Evolutionary conservation across 108 stramenopile species (phyloP).

Genomic region (Stephanodiscus triporus): DNA sequence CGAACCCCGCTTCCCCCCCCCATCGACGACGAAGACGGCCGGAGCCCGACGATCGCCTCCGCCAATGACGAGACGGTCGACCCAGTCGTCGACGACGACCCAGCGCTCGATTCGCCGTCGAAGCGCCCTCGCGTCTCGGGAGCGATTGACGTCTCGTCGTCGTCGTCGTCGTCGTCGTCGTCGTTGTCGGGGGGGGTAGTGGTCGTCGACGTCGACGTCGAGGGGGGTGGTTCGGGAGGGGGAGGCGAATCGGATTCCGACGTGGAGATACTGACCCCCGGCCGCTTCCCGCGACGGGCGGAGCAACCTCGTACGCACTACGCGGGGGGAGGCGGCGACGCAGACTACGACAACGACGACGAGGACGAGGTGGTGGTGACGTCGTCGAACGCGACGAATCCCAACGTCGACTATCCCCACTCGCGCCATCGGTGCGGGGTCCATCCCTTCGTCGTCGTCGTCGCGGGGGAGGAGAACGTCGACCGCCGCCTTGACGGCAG

Average conservation of each 20-base stretch:
- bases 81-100: too few species aligned
- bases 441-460: conserved; percentile 19
- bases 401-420: conserved; percentile 68
- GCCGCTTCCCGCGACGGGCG: background rate
- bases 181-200: background rate
- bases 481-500: background rate
- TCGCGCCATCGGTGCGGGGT: conserved; percentile 55
- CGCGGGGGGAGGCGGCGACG: background rate
- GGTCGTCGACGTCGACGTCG: background rate
- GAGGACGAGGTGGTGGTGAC: conserved; percentile 43
- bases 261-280: conserved; percentile 5
- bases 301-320: too few species aligned
- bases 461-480: background rate
- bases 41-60: too few species aligned
- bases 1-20: too few species aligned
- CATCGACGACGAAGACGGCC: too few species aligned
- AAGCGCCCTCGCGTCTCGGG: background rate
- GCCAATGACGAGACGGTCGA: too few species aligned
- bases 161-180: background rate
- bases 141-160: background rate
- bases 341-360: background rate
- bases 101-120: background rate
- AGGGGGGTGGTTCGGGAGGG: background rate
- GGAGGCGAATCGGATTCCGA: background rate
- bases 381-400: conserved; percentile 53